phyloP scores from a whole-genome alignment of 2,329 filamentous ascomycete genomes.

The Microsporum canis region DNA sequence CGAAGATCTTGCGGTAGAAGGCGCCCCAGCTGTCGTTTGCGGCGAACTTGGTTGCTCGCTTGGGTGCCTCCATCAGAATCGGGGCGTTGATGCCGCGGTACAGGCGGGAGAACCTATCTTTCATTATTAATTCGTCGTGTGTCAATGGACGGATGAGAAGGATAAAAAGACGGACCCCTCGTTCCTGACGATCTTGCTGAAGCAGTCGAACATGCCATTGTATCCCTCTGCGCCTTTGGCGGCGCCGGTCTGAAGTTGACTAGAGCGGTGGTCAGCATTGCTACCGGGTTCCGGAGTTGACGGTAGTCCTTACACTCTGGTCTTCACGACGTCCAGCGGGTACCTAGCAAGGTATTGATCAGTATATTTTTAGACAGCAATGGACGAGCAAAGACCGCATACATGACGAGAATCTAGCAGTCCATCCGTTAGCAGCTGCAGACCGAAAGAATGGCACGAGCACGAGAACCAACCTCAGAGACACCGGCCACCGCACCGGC shows the following conservation, averaged over 20 bases:
- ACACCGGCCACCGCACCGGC: slow-evolving; percentile 95
- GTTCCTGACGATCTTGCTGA: slow-evolving; percentile 89
- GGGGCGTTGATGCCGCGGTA: slow-evolving; percentile 94
- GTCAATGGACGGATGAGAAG: background rate
- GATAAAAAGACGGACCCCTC: slow-evolving; percentile 63
- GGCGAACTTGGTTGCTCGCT: slow-evolving; percentile 95
- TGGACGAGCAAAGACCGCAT: background rate
- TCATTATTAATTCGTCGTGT: background rate
- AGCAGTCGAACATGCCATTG: slow-evolving; percentile 96
- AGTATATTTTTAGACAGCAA: no score
- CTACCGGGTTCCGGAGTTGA: background rate
- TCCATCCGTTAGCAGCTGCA: background rate
- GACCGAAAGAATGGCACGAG: background rate
- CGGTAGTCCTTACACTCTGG: slow-evolving; percentile 61
- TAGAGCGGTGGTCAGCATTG: slow-evolving; percentile 28
- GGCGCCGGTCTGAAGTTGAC: slow-evolving; percentile 73
- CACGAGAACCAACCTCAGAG: slow-evolving; percentile 60
- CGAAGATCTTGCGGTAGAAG: slow-evolving; percentile 81
- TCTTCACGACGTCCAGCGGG: slow-evolving; percentile 96
- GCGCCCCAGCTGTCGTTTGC: slow-evolving; percentile 98
- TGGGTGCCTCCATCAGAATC: slow-evolving; percentile 95
- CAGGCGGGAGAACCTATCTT: slow-evolving; percentile 62
- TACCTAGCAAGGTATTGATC: slow-evolving; percentile 52
- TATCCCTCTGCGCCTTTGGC: slow-evolving; percentile 66
- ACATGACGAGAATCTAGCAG: slow-evolving; percentile 74